Evolutionary conservation across 2,329 filamentous ascomycete species (phyloP).

Genomic region (Colletotrichum sp.): DNA sequence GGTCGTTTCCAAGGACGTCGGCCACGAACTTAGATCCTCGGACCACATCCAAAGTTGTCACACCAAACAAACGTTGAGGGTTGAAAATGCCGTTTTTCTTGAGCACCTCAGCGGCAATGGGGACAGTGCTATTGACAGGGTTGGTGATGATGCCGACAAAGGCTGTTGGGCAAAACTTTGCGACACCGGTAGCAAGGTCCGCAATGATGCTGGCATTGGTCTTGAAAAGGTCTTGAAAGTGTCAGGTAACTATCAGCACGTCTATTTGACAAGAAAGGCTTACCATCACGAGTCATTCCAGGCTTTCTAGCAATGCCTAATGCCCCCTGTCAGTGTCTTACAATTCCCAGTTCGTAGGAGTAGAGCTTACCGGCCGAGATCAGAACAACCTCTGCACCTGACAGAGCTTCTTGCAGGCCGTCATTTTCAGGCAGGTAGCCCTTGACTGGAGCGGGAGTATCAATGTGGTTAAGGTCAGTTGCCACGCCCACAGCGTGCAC

Average conservation of each 20-base stretch:
- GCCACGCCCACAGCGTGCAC: conserved; percentile 63
- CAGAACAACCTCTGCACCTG: conserved; percentile 74
- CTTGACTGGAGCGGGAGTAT: conserved; percentile 76
- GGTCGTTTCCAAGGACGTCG: conserved; percentile 58
- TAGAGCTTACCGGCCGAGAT: conserved; percentile 64
- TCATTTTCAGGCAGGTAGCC: conserved; percentile 70
- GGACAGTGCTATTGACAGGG: conserved; percentile 82
- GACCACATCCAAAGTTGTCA: conserved; percentile 81
- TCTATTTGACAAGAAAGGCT: neutral
- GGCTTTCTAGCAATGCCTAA: conserved; percentile 76
- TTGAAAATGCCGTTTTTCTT: conserved; percentile 78
- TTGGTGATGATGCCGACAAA: conserved; percentile 81
- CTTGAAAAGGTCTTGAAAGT: conserved; percentile 60
- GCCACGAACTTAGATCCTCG: conserved; percentile 78
- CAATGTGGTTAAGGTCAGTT: conserved; percentile 79
- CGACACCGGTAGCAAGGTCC: conserved; percentile 75
- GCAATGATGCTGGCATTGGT: conserved; percentile 83
- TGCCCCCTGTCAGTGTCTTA: neutral
- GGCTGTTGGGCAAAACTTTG: conserved; percentile 72
- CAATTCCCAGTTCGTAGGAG: too few species aligned
- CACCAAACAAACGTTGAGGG: conserved; percentile 80
- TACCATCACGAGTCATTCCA: conserved; percentile 76
- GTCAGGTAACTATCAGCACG: neutral
- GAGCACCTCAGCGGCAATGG: conserved; percentile 79
- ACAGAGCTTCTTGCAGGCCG: conserved; percentile 67